Evolutionary conservation across 371 early-diverging fungal species (phyloP).

Genomic region (Funneliformis caledonium): DNA sequence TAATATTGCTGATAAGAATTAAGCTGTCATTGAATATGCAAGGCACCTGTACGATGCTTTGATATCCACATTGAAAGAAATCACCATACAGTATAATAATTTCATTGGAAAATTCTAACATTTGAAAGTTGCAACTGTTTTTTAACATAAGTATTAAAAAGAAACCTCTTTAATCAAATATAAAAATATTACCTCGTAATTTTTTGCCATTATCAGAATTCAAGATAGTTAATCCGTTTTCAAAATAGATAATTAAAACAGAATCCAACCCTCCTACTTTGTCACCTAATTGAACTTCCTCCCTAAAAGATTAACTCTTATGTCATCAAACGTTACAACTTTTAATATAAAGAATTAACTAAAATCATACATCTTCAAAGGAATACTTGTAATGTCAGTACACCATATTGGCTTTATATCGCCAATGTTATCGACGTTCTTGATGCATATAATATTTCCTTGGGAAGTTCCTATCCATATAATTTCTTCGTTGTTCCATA

Average conservation of each 20-base stretch:
- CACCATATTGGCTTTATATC: conserved; percentile 15
- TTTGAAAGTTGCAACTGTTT: background rate
- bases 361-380: conserved; percentile 14
- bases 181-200: background rate
- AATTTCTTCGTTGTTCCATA: background rate
- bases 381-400: background rate
- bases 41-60: background rate
- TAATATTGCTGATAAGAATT: background rate
- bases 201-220: conserved; percentile 24
- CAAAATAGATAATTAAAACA: conserved; percentile 13
- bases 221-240: background rate
- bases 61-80: background rate
- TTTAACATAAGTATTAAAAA: background rate
- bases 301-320: background rate
- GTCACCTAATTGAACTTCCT: conserved; percentile 5
- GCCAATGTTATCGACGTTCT: background rate
- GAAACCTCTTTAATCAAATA: background rate
- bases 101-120: background rate
- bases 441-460: conserved; percentile 28
- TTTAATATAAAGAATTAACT: background rate
- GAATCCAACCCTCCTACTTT: background rate
- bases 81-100: background rate
- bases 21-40: background rate
- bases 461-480: conserved; percentile 21
- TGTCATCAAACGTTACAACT: background rate